Evolutionary conservation across 805 yeast species (phyloP).

Genomic region (Ogataea corticis): DNA sequence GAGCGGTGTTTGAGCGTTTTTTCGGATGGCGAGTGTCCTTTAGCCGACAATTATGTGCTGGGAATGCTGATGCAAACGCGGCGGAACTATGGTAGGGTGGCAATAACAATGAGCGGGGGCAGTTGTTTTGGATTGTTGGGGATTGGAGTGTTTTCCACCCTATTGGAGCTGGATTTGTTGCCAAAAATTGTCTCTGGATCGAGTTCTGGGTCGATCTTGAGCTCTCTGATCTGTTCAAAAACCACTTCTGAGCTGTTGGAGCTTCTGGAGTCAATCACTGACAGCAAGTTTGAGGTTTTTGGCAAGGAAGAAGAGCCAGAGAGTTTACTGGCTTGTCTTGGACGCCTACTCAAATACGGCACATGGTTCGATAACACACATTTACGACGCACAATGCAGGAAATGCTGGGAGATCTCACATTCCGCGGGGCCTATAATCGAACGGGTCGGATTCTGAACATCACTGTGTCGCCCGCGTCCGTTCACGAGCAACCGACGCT

Average conservation of each 20-base stretch:
- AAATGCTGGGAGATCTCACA: conserved; percentile 83
- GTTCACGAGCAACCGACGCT: conserved; percentile 88
- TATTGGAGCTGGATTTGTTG: conserved; percentile 69
- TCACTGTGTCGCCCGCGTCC: conserved; percentile 91
- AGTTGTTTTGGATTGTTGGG: conserved; percentile 92
- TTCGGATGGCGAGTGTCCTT: conserved; percentile 35
- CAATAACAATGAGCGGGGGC: conserved; percentile 93
- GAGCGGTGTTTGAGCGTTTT: conserved; percentile 44
- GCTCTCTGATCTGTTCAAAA: conserved; percentile 82
- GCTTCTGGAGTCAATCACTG: conserved; percentile 61
- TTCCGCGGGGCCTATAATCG: conserved; percentile 93
- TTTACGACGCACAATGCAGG: conserved; percentile 70
- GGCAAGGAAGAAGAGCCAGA: conserved; percentile 52
- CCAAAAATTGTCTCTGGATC: conserved; percentile 93
- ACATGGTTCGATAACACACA: conserved; percentile 83
- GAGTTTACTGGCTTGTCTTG: conserved; percentile 50
- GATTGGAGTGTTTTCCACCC: conserved; percentile 84
- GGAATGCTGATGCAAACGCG: conserved; percentile 85
- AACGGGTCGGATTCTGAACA: conserved; percentile 89
- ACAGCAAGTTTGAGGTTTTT: conserved; percentile 53
- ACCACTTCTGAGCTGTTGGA: conserved; percentile 66
- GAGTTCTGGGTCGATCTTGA: conserved; percentile 94
- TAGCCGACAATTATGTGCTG: conserved; percentile 70
- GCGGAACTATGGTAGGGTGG: conserved; percentile 91
- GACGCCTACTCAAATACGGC: conserved; percentile 76